Base-by-base conservation (phyloP, 257 asterid species). In the Nicotiana knightiana region DNA sequence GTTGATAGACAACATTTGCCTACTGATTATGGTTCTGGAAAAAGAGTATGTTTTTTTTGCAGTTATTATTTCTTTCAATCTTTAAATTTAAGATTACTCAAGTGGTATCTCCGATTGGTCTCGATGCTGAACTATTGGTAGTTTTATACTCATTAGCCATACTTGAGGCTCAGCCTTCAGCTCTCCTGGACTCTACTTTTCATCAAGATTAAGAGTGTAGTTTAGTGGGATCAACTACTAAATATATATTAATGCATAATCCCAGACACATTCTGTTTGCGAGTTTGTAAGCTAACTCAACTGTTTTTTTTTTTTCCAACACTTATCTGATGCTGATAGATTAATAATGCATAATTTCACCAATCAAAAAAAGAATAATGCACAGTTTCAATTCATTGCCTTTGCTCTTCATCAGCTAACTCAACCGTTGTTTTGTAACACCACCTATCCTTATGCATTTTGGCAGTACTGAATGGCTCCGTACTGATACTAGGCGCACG, bases 401-500 rank as follows among this genome's bases (percentile, higher is more conserved):
- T 73, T 28, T 71, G 79, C 39, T 48, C 15, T 48, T 26, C 26
- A 28, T 51, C 3, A 28, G 64, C 64, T 16, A 75, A 15, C 63
- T 75, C 46, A 15, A 26, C 64, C 10, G 30, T 24, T 24, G 24
- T 62, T 59, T 8, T 32, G 18, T 85, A 76, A 84, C 81, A 62
- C 78, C 84, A 33, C 82, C 73, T 26, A 37, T 48, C 61, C 81
- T 76, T 71, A 30, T 87, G 77, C 59, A 84, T 83, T 83, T 75
- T 87, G 73, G 67, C 96, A 96, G 98, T 79, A 90, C 91, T 6
- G 98, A 94, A 64, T 96, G 99, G 99, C 93, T 96, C 79, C 94
- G 89, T 9, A 79, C 89, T 77, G 98, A 96, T 84, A 91, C 98
- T 63, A 91, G 98, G 84, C 88, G 98, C 89, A 93, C 97, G 81